Base-by-base conservation (phyloP, 306 rosid genomes). In the Pyrus pyrifolia region DNA sequence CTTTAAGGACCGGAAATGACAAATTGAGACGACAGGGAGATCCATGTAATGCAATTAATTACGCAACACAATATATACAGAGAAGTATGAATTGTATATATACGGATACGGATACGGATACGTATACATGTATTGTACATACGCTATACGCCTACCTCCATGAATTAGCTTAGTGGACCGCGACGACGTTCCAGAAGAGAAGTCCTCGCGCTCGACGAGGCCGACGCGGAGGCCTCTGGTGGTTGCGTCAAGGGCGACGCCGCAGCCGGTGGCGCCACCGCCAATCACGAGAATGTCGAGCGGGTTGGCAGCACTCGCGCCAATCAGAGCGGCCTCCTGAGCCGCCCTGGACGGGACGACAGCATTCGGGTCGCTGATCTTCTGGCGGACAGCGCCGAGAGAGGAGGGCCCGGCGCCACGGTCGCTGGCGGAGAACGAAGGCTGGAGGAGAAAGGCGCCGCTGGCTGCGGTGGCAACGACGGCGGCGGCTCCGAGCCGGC, bases 111-210 rank as follows among this genome's bases (percentile, higher is more conserved):
- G 52, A 46, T 33, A 25, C 71, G 53, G 21, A 11, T 19, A 25
- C 55, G 22, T 17, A 14, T 44, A 30, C 17, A 33, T 38, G 22
- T 9, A 17, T 9, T 57, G 23, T 22, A 21, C 21, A 13, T 25
- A 57, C 67, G 11, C 60, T 18, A 8, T 30, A 62, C 70, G 18
- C 57, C 22, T 84, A 93, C 99, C 99, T 88, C 99, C 99, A 79
- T 96, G 99, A 72, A 96, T 88, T 45, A 96, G 98, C 87, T 96
- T 96, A 11, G 99, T 96, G 80, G 99, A 96, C 74, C 99, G 92
- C 13, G 99, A 96, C 8, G 99, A 96, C 38, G 99, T 96, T 58
- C 99, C 99, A 14, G 99, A 83, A 22, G 96, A 86, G 71, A 96
- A 96, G 83, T 96, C 99, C 85, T 96, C 98, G 35, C 98, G 82